Percentiles rank a stretch among this genome's conserved stretches.
These are phyloP conservation scores for Pythium vanterpoolii DNA, from an alignment of 352 stramenopile genomes.

Conservation along the genomic window DNA sequence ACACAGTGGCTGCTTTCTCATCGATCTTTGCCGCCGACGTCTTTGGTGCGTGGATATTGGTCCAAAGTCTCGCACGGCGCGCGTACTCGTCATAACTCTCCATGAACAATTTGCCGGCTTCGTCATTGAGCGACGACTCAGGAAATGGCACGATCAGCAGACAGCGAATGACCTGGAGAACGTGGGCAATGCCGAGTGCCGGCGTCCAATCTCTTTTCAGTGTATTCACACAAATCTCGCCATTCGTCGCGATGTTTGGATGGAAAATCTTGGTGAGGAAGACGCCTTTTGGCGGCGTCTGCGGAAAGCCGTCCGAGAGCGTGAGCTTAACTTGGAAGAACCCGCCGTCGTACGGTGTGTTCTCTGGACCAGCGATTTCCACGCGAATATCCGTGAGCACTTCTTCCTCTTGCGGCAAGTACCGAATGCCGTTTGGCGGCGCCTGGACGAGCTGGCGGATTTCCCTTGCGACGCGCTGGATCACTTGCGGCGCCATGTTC, in stretches of 20 bases:
- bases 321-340: conserved; percentile 97
- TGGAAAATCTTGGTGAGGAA: conserved; percentile 99
- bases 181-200: conserved; percentile 93
- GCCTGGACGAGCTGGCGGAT: conserved; percentile 88
- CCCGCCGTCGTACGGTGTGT: conserved; percentile 96
- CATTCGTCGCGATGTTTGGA: conserved; percentile 97
- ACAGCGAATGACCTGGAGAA: conserved; percentile 98
- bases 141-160: conserved; percentile 99
- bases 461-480: conserved; percentile 91
- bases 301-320: conserved; percentile 85
- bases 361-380: conserved; percentile 95
- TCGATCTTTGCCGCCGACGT: conserved; percentile 20
- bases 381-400: conserved; percentile 92
- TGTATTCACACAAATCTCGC: conserved; percentile 99
- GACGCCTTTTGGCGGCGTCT: conserved; percentile 85
- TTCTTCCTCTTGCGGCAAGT: conserved; percentile 90
- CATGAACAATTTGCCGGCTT: conserved; percentile 99
- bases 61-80: conserved; percentile 86
- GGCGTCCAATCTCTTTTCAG: conserved; percentile 98
- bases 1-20: conserved; percentile 18
- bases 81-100: conserved; percentile 98
- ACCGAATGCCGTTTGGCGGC: conserved; percentile 91
- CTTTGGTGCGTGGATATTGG: conserved; percentile 86
- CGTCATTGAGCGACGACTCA: conserved; percentile 98
- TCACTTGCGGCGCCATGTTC: conserved; percentile 86